These are phyloP conservation scores for Medicago arabica DNA, from an alignment of 306 rosid species.

Conservation along the genomic window DNA sequence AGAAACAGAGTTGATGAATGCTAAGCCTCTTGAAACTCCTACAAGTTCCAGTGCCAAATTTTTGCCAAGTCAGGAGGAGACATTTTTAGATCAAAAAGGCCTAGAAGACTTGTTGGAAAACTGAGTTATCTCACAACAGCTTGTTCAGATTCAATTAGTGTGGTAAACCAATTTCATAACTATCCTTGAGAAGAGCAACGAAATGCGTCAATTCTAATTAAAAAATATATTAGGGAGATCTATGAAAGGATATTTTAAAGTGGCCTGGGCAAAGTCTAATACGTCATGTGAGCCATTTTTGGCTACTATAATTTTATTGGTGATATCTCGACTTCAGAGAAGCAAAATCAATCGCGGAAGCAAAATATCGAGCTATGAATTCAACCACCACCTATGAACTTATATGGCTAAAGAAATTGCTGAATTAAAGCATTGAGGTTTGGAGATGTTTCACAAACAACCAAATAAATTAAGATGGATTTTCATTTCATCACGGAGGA, in stretches of 20 bases:
- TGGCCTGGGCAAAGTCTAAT: background rate
- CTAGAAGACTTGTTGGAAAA: constrained; percentile 2
- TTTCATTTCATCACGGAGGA: no score
- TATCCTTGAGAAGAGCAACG: background rate
- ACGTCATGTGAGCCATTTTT: background rate
- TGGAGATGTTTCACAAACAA: no score
- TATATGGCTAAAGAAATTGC: no score
- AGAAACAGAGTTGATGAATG: no score
- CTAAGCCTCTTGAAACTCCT: background rate
- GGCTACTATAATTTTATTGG: background rate
- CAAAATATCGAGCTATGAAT: no score
- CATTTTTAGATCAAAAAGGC: background rate
- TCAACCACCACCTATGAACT: no score
- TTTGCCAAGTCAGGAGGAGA: background rate
- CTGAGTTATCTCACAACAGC: background rate
- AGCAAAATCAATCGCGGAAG: no score
- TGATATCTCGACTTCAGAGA: no score
- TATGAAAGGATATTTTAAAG: background rate
- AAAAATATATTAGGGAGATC: background rate
- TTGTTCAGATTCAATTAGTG: background rate
- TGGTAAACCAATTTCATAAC: background rate
- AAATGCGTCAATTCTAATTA: background rate
- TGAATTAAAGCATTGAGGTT: no score
- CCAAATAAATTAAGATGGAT: no score
- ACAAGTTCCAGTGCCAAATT: background rate